phyloP scores from a whole-genome alignment of 169 alveolate genomes.

The Eimeria falciformis region DNA sequence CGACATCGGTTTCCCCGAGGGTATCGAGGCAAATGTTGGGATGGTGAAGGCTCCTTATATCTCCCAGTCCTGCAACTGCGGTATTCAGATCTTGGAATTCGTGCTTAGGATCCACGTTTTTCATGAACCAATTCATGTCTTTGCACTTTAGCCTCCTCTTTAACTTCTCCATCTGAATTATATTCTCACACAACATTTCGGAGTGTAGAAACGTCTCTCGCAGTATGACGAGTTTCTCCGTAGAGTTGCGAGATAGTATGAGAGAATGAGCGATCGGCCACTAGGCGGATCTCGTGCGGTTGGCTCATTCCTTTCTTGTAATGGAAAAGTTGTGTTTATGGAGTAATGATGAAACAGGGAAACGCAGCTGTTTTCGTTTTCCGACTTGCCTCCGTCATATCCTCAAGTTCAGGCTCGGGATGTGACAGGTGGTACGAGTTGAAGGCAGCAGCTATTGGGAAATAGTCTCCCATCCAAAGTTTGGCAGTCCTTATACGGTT shows the following conservation, averaged over 20 bases:
- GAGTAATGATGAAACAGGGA: not conserved
- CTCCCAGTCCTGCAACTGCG: constrained; percentile 17
- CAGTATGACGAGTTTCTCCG: too few species aligned
- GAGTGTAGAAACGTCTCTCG: too few species aligned
- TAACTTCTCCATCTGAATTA: constrained; percentile 75
- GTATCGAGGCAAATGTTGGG: constrained; percentile 19
- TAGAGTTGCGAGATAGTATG: too few species aligned
- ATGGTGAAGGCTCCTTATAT: not conserved
- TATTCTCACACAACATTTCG: too few species aligned
- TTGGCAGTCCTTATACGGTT: constrained; percentile 82
- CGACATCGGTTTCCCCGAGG: constrained; percentile 4
- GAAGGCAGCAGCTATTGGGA: constrained; percentile 73
- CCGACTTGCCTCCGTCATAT: not conserved
- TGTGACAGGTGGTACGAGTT: constrained; percentile 22
- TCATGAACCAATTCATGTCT: constrained; percentile 78
- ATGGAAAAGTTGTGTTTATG: not conserved
- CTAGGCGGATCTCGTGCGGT: not conserved
- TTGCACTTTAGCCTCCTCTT: constrained; percentile 80
- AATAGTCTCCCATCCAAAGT: constrained; percentile 82
- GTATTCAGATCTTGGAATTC: constrained; percentile 29
- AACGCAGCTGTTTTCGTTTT: not conserved
- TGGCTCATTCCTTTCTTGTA: too few species aligned
- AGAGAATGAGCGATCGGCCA: too few species aligned
- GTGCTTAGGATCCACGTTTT: constrained; percentile 66
- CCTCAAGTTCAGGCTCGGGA: not conserved